Evolutionary conservation across 495 filamentous ascomycete genomes (phyloP).

Genomic region (Penicillium longicatenatum): DNA sequence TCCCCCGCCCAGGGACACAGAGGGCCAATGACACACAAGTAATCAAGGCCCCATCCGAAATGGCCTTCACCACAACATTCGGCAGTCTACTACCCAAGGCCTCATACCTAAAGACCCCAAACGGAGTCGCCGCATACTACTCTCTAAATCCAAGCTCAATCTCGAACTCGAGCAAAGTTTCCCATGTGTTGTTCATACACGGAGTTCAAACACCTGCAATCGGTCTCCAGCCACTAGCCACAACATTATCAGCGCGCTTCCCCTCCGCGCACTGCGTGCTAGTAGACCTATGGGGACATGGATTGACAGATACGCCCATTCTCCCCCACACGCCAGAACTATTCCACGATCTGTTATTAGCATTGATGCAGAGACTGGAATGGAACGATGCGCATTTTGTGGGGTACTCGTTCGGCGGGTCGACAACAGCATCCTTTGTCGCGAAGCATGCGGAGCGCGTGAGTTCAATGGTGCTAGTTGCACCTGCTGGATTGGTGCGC

Average conservation of each 20-base stretch:
- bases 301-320: conserved; percentile 37
- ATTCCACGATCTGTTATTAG: conserved; percentile 30
- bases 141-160: conserved; percentile 12
- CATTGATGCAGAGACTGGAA: conserved; percentile 23
- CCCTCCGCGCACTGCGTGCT: conserved; percentile 36
- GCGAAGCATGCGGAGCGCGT: conserved; percentile 26
- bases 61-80: conserved; percentile 35
- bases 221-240: conserved; percentile 37
- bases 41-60: conserved; percentile 40
- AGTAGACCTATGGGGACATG: conserved; percentile 42
- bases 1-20: conserved; percentile 33
- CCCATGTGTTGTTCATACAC: conserved; percentile 35
- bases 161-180: not conserved
- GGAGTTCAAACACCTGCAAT: conserved; percentile 41
- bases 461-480: conserved; percentile 33
- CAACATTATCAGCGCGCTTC: conserved; percentile 27
- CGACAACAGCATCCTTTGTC: conserved; percentile 32
- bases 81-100: conserved; percentile 38
- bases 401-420: conserved; percentile 43
- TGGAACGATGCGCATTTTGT: conserved; percentile 38
- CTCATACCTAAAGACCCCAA: conserved; percentile 32
- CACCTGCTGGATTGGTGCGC: conserved; percentile 36
- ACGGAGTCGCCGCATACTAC: conserved; percentile 42
- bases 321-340: conserved; percentile 26
- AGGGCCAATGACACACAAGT: conserved; percentile 7